phyloP scores from a whole-genome alignment of 331 rosid genomes.

The Quercus phellos region DNA sequence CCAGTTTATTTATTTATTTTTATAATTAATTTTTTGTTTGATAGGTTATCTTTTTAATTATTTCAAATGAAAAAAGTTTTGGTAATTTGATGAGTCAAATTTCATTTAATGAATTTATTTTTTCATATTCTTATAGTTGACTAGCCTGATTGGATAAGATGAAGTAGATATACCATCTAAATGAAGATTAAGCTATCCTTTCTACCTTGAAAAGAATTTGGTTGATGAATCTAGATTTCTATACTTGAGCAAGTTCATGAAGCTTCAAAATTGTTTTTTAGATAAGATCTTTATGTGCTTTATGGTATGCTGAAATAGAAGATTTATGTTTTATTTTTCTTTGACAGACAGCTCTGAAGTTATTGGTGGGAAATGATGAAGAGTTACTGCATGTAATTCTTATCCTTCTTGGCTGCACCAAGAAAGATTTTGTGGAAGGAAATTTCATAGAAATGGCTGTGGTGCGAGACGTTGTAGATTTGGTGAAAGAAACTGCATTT shows the following conservation, averaged over 20 bases:
- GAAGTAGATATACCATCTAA: not conserved
- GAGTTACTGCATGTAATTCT: slow-evolving; percentile 57
- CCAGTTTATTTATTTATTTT: not conserved
- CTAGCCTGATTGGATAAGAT: not conserved
- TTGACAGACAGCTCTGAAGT: slow-evolving; percentile 74
- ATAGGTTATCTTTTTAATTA: not conserved
- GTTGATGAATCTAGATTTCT: not conserved
- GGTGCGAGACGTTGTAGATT: slow-evolving; percentile 32
- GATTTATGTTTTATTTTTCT: slow-evolving; percentile 1
- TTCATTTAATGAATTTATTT: not conserved
- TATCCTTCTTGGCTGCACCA: slow-evolving; percentile 61
- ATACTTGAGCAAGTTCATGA: not conserved
- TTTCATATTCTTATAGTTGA: not conserved
- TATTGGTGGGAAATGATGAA: slow-evolving; percentile 62
- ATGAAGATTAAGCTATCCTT: not conserved
- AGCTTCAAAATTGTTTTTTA: not conserved
- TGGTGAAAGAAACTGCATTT: slow-evolving; percentile 65
- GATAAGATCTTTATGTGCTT: not conserved
- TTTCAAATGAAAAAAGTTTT: not conserved
- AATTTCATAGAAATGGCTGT: slow-evolving; percentile 25
- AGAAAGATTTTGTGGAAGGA: slow-evolving; percentile 43
- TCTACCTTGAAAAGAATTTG: not conserved
- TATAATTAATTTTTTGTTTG: not conserved
- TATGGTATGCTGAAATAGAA: slow-evolving; percentile 1
- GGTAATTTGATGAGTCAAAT: not conserved